A percentile compares a stretch with the other conserved stretches of the same genome.
Conservation (phyloP, 78 protist species). For the Planoprotostelium fungivorum region DNA sequence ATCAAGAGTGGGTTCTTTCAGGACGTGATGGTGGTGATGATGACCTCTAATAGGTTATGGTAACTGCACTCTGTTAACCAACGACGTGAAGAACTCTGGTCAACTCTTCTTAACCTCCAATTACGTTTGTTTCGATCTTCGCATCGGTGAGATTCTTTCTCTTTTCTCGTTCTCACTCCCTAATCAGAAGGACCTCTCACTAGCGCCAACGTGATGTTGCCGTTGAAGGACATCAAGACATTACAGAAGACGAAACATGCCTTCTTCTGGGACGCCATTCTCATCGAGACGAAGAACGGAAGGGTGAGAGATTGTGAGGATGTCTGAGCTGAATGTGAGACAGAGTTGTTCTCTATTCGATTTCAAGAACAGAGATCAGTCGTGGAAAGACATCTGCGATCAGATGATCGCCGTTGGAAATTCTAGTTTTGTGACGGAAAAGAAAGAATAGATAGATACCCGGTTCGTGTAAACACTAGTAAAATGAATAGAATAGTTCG, state of each 20-base stretch:
- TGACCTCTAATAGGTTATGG: background rate
- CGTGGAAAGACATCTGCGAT: background rate
- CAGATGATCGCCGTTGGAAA: background rate
- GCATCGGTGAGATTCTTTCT: background rate
- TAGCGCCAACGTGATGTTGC: background rate
- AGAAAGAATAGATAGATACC: no score
- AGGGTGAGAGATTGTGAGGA: background rate
- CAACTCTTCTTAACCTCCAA: background rate
- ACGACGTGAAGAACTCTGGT: background rate
- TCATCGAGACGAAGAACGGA: background rate
- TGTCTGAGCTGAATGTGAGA: background rate
- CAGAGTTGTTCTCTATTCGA: background rate
- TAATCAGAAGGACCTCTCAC: background rate
- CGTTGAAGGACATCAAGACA: background rate
- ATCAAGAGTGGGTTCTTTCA: background rate
- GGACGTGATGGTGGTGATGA: no score
- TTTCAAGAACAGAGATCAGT: background rate
- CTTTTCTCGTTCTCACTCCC: background rate
- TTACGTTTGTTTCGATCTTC: background rate
- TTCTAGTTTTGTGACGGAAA: background rate
- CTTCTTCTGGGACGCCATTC: background rate
- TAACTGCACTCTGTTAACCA: background rate
- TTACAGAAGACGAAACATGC: background rate
- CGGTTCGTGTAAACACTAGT: no score
- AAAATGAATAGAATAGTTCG: no score